Evolutionary conservation across 2,329 filamentous ascomycete species (phyloP).

Genomic region (Verticillium longisporum): DNA sequence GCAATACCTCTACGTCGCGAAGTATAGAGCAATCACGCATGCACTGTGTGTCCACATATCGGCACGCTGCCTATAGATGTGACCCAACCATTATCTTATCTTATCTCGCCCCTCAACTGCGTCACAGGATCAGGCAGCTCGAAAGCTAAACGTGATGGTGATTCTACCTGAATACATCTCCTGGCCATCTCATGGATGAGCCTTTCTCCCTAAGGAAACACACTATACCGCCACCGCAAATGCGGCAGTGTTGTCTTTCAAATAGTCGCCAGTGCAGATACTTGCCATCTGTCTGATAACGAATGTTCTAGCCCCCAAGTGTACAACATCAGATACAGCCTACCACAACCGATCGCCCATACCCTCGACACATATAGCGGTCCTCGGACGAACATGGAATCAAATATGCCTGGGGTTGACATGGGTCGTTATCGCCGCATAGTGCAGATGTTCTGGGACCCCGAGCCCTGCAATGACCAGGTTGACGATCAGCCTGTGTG

Average conservation of each 20-base stretch:
- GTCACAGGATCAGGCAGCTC: not conserved
- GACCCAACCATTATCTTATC: not conserved
- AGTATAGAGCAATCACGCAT: no score
- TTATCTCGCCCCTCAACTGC: not conserved
- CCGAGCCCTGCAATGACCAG: constrained; percentile 75
- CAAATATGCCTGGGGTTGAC: constrained; percentile 53
- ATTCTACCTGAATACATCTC: not conserved
- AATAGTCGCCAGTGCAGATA: not conserved
- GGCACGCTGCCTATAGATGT: no score
- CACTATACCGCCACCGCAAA: not conserved
- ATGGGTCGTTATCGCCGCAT: constrained; percentile 71
- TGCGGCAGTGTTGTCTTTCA: not conserved
- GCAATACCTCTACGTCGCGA: no score
- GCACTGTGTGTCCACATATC: no score
- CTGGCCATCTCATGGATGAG: not conserved
- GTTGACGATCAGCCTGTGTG: constrained; percentile 65
- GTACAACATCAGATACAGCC: no score
- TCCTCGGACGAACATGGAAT: constrained; percentile 18
- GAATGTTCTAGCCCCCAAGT: not conserved
- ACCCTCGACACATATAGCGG: not conserved
- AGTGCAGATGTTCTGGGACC: constrained; percentile 89
- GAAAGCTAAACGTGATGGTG: not conserved
- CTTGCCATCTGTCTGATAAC: not conserved
- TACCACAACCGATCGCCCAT: not conserved
- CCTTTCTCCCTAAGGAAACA: not conserved